These are phyloP conservation scores for Geotrichum candidum DNA, from an alignment of 1,139 yeast genomes.

Conservation along the genomic window DNA sequence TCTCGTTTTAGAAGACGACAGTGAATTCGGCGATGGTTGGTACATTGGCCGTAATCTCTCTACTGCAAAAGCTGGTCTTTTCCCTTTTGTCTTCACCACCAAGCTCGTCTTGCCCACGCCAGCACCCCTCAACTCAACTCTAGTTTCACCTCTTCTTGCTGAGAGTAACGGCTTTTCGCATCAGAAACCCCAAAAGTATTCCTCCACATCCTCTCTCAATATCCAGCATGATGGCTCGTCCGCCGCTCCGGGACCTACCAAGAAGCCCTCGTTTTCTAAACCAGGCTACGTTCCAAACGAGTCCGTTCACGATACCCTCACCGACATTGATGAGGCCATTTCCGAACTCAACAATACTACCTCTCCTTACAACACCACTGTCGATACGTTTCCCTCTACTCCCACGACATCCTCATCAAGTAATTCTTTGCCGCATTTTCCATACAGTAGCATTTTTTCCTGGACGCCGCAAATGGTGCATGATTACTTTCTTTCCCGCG, in stretches of 20 bases:
- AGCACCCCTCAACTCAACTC: constrained; percentile 27
- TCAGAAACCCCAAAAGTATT: not conserved
- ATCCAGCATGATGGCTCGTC: not conserved
- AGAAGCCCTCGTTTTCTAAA: constrained; percentile 3
- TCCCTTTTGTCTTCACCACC: constrained; percentile 73
- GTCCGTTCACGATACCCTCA: constrained; percentile 55
- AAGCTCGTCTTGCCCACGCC: constrained; percentile 24
- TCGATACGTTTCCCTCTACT: constrained; percentile 18
- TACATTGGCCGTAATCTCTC: constrained; percentile 72
- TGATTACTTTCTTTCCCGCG: constrained; percentile 63
- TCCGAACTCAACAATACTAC: constrained; percentile 46
- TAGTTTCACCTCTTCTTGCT: constrained; percentile 8
- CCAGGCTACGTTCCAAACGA: constrained; percentile 25
- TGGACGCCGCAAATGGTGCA: constrained; percentile 90
- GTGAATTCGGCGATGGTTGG: constrained; percentile 98
- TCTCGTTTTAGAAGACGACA: constrained; percentile 86
- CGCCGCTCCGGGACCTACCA: not conserved
- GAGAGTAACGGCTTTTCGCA: not conserved
- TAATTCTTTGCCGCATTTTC: constrained; percentile 1
- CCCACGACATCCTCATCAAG: constrained; percentile 4
- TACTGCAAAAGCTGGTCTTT: constrained; percentile 72
- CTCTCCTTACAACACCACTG: constrained; percentile 19
- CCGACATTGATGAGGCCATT: constrained; percentile 80
- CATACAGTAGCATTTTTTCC: constrained; percentile 27
- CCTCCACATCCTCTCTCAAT: not conserved